Evolutionary conservation across 495 filamentous ascomycete genomes (phyloP).

Genomic region (Evernia prunastri): DNA sequence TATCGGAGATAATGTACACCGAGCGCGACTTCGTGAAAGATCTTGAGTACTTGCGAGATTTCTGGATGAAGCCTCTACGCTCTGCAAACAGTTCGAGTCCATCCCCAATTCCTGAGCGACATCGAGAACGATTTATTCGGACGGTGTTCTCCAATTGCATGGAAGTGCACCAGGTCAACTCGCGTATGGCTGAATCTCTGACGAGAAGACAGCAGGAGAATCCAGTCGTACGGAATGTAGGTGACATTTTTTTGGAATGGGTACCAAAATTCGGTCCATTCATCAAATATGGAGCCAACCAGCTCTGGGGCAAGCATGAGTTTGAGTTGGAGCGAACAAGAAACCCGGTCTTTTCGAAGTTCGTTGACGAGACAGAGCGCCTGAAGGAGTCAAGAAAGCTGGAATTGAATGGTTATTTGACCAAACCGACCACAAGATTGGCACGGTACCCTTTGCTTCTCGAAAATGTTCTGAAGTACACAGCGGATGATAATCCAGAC

Average conservation of each 20-base stretch:
- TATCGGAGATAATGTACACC: conserved; percentile 98
- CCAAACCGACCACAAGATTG: conserved; percentile 93
- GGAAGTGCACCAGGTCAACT: conserved; percentile 89
- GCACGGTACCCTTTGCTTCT: conserved; percentile 91
- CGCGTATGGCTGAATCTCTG: conserved; percentile 74
- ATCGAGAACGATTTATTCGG: conserved; percentile 82
- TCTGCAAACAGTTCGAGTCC: conserved; percentile 54
- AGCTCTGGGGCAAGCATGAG: conserved; percentile 93
- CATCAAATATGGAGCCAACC: conserved; percentile 93
- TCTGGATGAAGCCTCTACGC: conserved; percentile 94
- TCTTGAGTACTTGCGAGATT: conserved; percentile 93
- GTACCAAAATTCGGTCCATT: conserved; percentile 92
- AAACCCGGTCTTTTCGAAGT: conserved; percentile 79
- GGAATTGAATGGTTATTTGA: conserved; percentile 96
- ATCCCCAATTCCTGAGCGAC: conserved; percentile 83
- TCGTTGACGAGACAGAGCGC: conserved; percentile 95
- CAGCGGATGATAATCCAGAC: conserved; percentile 78
- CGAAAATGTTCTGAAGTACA: conserved; percentile 87
- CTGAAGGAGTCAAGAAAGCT: conserved; percentile 94
- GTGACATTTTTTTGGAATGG: conserved; percentile 90
- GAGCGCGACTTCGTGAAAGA: conserved; percentile 99
- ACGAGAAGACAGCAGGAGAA: conserved; percentile 85
- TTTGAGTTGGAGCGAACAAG: conserved; percentile 92
- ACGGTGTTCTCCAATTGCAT: conserved; percentile 95
- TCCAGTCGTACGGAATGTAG: conserved; percentile 80